A percentile compares a stretch with the other conserved stretches of the same genome.
These are phyloP conservation scores for Candida ortonii DNA, from an alignment of 805 yeast species.

Conservation along the genomic window DNA sequence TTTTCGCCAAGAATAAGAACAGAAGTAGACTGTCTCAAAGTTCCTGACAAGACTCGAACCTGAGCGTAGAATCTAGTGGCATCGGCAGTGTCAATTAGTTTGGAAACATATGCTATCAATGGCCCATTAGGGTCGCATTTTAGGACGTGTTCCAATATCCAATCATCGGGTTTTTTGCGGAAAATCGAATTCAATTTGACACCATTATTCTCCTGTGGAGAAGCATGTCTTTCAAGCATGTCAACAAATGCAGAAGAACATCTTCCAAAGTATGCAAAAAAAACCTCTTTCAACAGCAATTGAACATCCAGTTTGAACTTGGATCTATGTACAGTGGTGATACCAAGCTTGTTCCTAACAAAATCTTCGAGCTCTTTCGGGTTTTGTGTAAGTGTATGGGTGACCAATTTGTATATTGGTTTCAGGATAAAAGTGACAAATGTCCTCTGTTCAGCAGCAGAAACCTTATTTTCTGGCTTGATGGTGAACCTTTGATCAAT, in stretches of 20 bases:
- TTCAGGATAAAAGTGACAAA: constrained; percentile 66
- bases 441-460: constrained; percentile 34
- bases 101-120: constrained; percentile 52
- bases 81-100: constrained; percentile 54
- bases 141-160: constrained; percentile 19
- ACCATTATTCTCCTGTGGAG: constrained; percentile 37
- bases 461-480: constrained; percentile 25
- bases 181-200: constrained; percentile 25
- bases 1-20: constrained; percentile 58
- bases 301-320: constrained; percentile 53
- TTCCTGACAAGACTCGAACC: constrained; percentile 63
- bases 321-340: constrained; percentile 38
- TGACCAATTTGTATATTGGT: constrained; percentile 76
- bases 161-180: constrained; percentile 26
- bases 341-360: constrained; percentile 48
- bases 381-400: constrained; percentile 55
- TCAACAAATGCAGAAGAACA: constrained; percentile 52
- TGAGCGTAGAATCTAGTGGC: constrained; percentile 53
- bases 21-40: constrained; percentile 42
- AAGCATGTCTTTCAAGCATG: constrained; percentile 35
- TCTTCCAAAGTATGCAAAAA: constrained; percentile 50
- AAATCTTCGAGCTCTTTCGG: constrained; percentile 40
- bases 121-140: constrained; percentile 40
- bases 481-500: constrained; percentile 46
- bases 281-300: constrained; percentile 53